A percentile compares a stretch with the other conserved stretches of the same genome.
Evolutionary conservation across 345 rosid species (phyloP).

Genomic region (Ceriops decandra): DNA sequence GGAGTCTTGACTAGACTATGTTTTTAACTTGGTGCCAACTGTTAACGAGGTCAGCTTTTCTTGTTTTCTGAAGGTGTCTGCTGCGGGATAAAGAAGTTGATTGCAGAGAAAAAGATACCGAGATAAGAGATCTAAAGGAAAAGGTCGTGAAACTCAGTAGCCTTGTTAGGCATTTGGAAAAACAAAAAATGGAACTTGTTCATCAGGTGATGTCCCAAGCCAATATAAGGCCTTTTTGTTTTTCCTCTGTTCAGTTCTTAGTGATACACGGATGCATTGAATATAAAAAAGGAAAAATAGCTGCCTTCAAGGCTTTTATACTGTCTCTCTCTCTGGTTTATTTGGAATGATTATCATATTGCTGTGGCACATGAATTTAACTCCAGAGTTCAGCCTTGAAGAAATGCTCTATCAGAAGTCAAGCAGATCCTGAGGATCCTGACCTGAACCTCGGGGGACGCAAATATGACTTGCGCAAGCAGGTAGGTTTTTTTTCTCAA

Average conservation of each 20-base stretch:
- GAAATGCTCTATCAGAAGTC: conserved; percentile 27
- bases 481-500: conserved; percentile 23
- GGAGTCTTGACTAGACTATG: too few relatives aligned
- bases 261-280: neutral
- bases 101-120: conserved; percentile 64
- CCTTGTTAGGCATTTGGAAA: conserved; percentile 55
- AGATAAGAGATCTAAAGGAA: conserved; percentile 69
- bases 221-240: conserved; percentile 12
- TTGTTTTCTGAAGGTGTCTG: conserved; percentile 52
- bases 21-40: neutral
- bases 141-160: conserved; percentile 59
- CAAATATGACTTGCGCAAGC: conserved; percentile 53
- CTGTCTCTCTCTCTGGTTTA: neutral
- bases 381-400: conserved; percentile 41
- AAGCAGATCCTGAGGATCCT: conserved; percentile 16
- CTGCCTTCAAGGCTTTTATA: neutral
- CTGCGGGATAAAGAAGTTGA: conserved; percentile 78
- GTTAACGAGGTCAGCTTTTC: neutral
- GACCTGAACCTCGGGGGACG: conserved; percentile 29
- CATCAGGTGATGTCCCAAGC: conserved; percentile 70
- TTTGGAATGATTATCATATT: neutral
- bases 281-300: neutral
- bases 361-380: neutral
- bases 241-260: neutral
- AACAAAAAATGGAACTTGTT: conserved; percentile 59